Evolutionary conservation across 306 rosid species (phyloP), one percentile per base, ranked within the genome.

Genomic region (Sophora flavescens): DNA sequence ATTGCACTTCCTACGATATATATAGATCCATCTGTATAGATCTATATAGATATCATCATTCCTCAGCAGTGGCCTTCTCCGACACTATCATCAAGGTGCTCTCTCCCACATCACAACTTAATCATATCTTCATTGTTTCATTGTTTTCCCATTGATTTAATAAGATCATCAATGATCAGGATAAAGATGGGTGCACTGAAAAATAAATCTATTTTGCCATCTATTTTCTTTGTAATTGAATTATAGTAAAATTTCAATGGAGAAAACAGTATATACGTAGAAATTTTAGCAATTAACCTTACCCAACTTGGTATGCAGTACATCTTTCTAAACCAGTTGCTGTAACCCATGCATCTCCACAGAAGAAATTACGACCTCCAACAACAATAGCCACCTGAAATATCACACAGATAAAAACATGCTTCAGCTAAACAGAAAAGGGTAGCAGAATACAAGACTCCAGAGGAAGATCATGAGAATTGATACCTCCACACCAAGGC

Each of bases 221-320:
- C 36, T 65, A 41, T 77, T 58, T 77, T 66, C 51, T 45, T 67
- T 72, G 53, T 14, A 17, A 51, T 28, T 26, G 32, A 78, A 39
- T 68, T 28, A 44, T 16, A 48, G 63, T 78, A 52, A 75, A 73
- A 70, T 62, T 48, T 53, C 42, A 58, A 70, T 28, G 66, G 10
- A 26, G 16, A 62, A 54, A 35, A 74, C 13, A 52, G 47, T 32
- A 50, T 17, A 57, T 58, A 68, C 68, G 22, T 15, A 13, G 69
- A 26, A 48, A 56, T 51, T 84, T 51, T 44, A 58, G 81, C 38
- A 8, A 81, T 48, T 77, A 81, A 75, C 83, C 83, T 86, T 81
- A 95, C 98, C 98, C 96, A 76, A 91, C 93, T 87, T 95, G 98
- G 89, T 95, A 92, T 64, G 96, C 93, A 44, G 93, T 86, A 70